Evolutionary conservation across 495 filamentous ascomycete species (phyloP).

Genomic region (Podospora pseudoanserina): DNA sequence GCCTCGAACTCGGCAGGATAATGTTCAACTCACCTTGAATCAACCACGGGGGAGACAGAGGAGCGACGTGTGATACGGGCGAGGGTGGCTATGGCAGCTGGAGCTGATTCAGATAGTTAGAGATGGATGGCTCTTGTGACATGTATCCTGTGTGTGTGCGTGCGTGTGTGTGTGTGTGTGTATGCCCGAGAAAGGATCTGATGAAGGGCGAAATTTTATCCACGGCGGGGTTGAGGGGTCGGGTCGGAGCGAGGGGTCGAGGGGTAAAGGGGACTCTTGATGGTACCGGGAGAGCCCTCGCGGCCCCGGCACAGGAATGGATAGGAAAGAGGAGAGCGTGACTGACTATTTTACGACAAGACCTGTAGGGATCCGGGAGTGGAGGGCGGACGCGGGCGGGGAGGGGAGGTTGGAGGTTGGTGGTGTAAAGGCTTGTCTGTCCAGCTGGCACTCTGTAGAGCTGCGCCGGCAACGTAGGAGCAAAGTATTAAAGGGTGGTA

Average conservation of each 20-base stretch:
- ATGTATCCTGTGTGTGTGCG: not conserved
- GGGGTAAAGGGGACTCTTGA: slow-evolving; percentile 2
- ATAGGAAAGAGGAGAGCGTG: not conserved
- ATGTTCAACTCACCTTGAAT: not conserved
- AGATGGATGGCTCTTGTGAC: not conserved
- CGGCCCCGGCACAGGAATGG: not conserved
- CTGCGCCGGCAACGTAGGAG: not conserved
- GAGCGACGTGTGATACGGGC: not conserved
- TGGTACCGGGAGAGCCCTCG: not conserved
- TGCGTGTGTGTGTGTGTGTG: not conserved
- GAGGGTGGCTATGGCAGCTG: not conserved
- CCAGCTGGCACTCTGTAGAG: not conserved
- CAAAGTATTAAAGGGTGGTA: not conserved
- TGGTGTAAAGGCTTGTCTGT: slow-evolving; percentile 5
- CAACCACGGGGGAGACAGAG: slow-evolving; percentile 1
- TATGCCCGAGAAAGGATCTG: not conserved
- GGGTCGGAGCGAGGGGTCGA: not conserved
- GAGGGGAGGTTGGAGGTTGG: not conserved
- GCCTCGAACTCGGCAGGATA: slow-evolving; percentile 2
- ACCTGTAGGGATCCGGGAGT: not conserved
- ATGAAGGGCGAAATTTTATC: slow-evolving; percentile 3
- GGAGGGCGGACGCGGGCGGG: not conserved
- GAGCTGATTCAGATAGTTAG: not conserved
- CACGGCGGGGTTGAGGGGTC: slow-evolving; percentile 7
- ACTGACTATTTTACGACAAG: not conserved